Base-by-base conservation (phyloP, 108 stramenopile genomes). In the Conticribra guillardii region DNA sequence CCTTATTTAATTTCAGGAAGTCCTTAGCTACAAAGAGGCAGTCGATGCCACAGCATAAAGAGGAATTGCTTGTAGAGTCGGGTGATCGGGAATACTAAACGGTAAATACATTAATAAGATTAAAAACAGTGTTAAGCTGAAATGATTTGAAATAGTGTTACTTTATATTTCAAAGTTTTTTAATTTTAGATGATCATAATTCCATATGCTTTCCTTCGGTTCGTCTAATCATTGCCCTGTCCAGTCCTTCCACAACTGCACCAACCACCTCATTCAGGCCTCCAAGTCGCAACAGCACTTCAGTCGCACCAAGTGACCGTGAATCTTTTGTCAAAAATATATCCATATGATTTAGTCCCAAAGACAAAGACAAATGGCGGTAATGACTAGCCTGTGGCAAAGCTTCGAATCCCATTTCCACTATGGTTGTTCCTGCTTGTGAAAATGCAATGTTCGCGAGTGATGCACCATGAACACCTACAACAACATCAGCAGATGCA, bases 401-500 rank as follows among this genome's bases (percentile, higher is more conserved):
- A 15, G 31, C 31, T 26, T 51, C 69, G 0, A 69, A 52, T 8
- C 69, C 58, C 32, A 69, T 2, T 33, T 69, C 69, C 0, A 69
- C 19, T 1, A 69, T 46, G 3, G 69, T 69, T 27, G 58, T 51
- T 24, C 69, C 69, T 29, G n/a, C 37, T 26, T 31, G 19, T 11
- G 46, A 49, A 30, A 69, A 69, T 32, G 69, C 69, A 60, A 69
- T 52, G 29, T 69, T 69, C 24, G 69, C 69, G 27, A 69, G 69
- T 4, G 69, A 49, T 0, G 69, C 69, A 16, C 69, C 69, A 33
- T 69, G 69, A 19, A 69, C 69, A 7, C 69, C 69, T 16, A 69
- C 49, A n/a, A 69, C 58, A 33, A 69, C 58, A 52, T 19, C 30
- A 8, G 69, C 69, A 50, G 59, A 69, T 27, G 23, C 18, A 37